Base-by-base conservation (phyloP, 129 eudicot species). In the Saussurea involucrata region DNA sequence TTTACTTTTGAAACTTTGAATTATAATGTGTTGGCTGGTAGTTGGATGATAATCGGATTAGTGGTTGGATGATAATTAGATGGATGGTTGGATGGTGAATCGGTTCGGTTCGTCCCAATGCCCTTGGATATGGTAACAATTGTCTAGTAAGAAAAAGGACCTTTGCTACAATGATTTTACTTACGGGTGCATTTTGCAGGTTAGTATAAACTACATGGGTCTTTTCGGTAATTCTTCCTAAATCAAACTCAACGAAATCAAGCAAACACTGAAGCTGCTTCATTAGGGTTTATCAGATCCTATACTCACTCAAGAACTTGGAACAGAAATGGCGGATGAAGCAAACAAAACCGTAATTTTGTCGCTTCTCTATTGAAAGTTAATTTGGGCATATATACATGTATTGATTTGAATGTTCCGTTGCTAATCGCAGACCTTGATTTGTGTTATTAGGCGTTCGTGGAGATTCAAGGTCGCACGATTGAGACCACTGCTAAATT, bases 401-500 rank as follows among this genome's bases (percentile, higher is more conserved):
- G n/a, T 33, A 77, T 73, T 55, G 11, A 65, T 76, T 13, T 37
- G 15, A 9, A 32, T 71, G 15, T 64, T 31, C 24, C 0, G 10
- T 68, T 42, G 28, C 74, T 34, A 46, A 73, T 34, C 33, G 74
- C 65, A 24, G 75, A 68, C 49, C 53, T 76, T 67, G 44, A 12
- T 25, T 79, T 37, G 37, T 75, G 69, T 72, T 13, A 69, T 11
- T 49, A 90, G 98, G 97, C 98, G 55, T 93, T 93, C 84, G 58
- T 90, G 27, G 98, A 93, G 90, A 90, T 93, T 82, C 97, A 90
- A 84, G 88, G 90, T 78, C 96, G 98, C 69, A 83, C 90, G 98
- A 86, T 93, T 64, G 98, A 93, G 32, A 88, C 91, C 20, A 88
- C 97, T 42, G 98, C 86, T 42, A 93, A 90, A 60, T 73, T 93